A percentile compares a stretch with the other conserved stretches of the same genome.
These are phyloP conservation scores for Xylariaceae sp. DNA, from an alignment of 2,329 filamentous ascomycete species.

Conservation along the genomic window DNA sequence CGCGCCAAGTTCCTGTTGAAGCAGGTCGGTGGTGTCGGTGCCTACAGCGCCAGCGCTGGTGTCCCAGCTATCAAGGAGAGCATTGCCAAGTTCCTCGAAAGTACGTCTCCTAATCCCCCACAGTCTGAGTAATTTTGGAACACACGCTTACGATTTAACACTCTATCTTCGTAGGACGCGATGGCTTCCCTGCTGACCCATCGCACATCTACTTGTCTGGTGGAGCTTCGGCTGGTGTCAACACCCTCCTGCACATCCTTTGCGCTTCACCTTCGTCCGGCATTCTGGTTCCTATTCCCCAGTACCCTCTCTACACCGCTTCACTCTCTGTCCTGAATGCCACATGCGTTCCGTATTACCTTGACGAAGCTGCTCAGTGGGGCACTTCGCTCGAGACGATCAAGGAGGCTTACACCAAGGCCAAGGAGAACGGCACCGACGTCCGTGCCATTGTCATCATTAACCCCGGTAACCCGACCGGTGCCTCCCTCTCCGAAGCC, in stretches of 20 bases:
- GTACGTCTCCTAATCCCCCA: conserved; percentile 41
- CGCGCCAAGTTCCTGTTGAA: conserved; percentile 75
- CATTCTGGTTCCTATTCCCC: conserved; percentile 89
- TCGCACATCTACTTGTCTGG: conserved; percentile 83
- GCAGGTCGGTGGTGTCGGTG: conserved; percentile 84
- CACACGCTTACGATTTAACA: conserved; percentile 15
- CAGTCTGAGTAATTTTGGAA: not conserved
- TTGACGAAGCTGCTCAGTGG: conserved; percentile 84
- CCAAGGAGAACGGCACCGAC: conserved; percentile 71
- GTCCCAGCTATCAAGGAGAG: conserved; percentile 81
- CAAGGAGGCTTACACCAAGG: conserved; percentile 65
- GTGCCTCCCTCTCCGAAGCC: conserved; percentile 71
- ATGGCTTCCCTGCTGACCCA: conserved; percentile 79
- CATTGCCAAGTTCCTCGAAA: conserved; percentile 87
- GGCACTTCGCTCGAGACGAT: conserved; percentile 81
- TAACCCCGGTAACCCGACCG: conserved; percentile 97
- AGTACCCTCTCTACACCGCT: conserved; percentile 96
- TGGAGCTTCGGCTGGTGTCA: conserved; percentile 90
- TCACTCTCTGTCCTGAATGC: conserved; percentile 82
- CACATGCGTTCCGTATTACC: conserved; percentile 83
- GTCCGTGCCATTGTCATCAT: conserved; percentile 94
- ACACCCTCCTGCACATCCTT: conserved; percentile 85
- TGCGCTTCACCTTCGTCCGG: conserved; percentile 72
- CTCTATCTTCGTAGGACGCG: conserved; percentile 53
- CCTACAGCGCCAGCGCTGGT: conserved; percentile 92